Percentiles rank a stretch among this genome's conserved stretches.
These are phyloP conservation scores for Nicotiana knightiana DNA, from an alignment of 257 asterid genomes.

Conservation along the genomic window DNA sequence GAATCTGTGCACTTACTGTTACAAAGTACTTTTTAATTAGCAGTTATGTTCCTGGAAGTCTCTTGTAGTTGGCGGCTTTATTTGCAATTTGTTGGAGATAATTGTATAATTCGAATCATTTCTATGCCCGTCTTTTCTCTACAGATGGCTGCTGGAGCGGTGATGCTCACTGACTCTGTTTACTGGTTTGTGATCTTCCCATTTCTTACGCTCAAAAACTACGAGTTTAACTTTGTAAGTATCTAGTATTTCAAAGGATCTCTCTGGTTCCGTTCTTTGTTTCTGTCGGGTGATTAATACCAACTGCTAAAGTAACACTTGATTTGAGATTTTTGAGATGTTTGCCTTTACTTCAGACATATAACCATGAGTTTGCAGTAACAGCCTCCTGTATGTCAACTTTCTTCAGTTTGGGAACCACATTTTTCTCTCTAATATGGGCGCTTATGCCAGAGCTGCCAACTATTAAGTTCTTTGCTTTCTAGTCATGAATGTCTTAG, in stretches of 20 bases:
- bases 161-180: conserved; percentile 64
- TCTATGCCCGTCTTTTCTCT: background rate
- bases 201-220: conserved; percentile 62
- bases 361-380: background rate
- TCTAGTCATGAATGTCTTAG: background rate
- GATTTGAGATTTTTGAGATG: background rate
- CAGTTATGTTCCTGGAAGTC: conserved; percentile 2
- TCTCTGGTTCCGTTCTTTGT: conserved; percentile 9
- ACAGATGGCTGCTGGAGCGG: conserved; percentile 95
- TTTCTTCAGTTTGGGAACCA: background rate
- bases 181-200: conserved; percentile 87
- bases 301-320: background rate
- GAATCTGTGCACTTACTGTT: background rate
- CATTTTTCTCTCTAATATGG: background rate
- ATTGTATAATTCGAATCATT: background rate
- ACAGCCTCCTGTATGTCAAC: background rate
- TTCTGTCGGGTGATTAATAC: background rate
- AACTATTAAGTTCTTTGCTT: background rate
- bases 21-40: background rate
- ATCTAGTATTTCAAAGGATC: conserved; percentile 8
- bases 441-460: background rate
- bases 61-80: background rate
- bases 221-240: conserved; percentile 80
- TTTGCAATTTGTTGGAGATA: background rate
- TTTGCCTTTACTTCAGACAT: background rate